A percentile compares a stretch with the other conserved stretches of the same genome.
Evolutionary conservation across 257 asterid species (phyloP).

Genomic region (Solanum ahanhuiri): DNA sequence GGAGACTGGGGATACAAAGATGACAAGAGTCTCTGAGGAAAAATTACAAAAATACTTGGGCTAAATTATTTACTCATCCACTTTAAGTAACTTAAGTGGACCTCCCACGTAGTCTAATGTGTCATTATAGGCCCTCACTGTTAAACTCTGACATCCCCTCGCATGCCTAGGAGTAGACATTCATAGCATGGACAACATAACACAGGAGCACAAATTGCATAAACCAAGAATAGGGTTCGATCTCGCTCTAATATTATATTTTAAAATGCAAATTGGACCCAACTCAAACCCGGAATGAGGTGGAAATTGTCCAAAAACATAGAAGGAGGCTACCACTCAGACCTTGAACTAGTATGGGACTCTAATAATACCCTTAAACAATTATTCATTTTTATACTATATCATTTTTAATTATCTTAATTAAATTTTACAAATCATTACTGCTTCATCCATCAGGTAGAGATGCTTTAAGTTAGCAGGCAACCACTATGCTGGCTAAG

Average conservation of each 20-base stretch:
- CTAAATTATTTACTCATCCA: not conserved
- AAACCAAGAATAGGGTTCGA: not conserved
- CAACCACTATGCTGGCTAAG: not conserved
- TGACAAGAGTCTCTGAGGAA: not conserved
- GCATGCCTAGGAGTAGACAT: not conserved
- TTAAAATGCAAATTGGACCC: not conserved
- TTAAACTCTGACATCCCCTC: not conserved
- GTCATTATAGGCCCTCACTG: not conserved
- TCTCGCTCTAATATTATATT: not conserved
- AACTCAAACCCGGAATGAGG: not conserved
- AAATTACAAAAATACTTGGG: not conserved
- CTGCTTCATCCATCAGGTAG: not conserved
- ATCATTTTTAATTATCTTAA: not conserved
- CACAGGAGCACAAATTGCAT: not conserved
- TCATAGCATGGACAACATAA: not conserved
- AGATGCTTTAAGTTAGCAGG: not conserved
- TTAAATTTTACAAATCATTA: not conserved
- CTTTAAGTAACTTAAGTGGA: not conserved
- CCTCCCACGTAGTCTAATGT: not conserved
- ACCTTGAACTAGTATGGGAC: not conserved
- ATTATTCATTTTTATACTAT: not conserved
- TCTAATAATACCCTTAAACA: not conserved
- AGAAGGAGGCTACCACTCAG: not conserved
- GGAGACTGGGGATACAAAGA: not conserved
- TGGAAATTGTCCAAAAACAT: not conserved